Percentiles rank a stretch among this genome's conserved stretches.
Conservation (phyloP, 2,329 filamentous ascomycete species). For the Ceratocystis albifundus region DNA sequence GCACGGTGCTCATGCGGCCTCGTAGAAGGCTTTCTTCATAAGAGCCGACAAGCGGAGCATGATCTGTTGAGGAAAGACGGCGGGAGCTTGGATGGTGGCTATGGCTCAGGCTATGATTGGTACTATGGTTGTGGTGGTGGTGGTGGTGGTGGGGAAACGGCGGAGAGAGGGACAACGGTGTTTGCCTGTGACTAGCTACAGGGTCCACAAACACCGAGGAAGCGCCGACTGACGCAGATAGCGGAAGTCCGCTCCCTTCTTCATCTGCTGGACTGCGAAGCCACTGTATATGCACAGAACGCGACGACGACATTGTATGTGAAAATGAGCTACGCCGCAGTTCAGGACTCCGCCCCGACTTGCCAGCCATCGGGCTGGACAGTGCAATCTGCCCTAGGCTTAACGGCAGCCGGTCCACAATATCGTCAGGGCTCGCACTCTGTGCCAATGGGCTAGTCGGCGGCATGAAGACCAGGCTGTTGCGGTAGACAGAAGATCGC, state of each 20-base stretch:
- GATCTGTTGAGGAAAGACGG: slow-evolving; percentile 59
- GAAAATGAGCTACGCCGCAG: slow-evolving; percentile 34
- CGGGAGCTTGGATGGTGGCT: slow-evolving; percentile 48
- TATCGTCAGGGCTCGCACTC: slow-evolving; percentile 71
- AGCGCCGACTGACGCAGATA: neutral
- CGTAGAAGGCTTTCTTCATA: slow-evolving; percentile 95
- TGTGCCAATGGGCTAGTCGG: slow-evolving; percentile 89
- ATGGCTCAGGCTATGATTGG: neutral
- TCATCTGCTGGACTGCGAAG: neutral
- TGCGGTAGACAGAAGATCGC: neutral
- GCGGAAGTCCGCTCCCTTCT: neutral
- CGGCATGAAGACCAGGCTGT: slow-evolving; percentile 58
- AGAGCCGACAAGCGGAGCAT: slow-evolving; percentile 92
- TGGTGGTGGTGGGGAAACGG: neutral
- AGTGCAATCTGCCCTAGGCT: slow-evolving; percentile 8
- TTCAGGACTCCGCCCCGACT: neutral
- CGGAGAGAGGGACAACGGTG: slow-evolving; percentile 4
- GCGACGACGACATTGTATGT: slow-evolving; percentile 63
- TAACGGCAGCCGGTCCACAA: slow-evolving; percentile 20
- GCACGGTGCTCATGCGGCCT: slow-evolving; percentile 91
- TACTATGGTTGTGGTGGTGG: neutral
- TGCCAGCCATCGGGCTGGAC: slow-evolving; percentile 34
- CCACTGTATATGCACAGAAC: slow-evolving; percentile 39
- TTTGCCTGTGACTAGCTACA: neutral
- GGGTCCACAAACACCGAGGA: neutral